Percentiles rank a stretch among this genome's conserved stretches.
These are phyloP conservation scores for Fusarium piperis DNA, from an alignment of 2,329 filamentous ascomycete genomes.

Conservation along the genomic window DNA sequence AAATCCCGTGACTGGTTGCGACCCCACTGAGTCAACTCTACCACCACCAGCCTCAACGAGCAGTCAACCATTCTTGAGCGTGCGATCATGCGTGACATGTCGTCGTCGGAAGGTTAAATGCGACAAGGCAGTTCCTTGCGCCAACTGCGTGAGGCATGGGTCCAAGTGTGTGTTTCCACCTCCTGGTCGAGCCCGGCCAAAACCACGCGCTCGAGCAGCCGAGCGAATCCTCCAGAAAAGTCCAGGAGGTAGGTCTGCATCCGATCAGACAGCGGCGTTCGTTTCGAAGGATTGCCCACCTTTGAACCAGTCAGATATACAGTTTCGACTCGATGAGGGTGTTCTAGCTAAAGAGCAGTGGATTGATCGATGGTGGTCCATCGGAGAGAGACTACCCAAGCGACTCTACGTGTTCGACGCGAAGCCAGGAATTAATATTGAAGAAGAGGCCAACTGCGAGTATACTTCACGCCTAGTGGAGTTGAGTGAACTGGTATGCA, in stretches of 20 bases:
- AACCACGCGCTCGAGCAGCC: neutral
- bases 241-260: neutral
- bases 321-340: neutral
- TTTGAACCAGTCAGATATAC: neutral
- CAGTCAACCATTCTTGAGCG: neutral
- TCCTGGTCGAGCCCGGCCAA: constrained; percentile 13
- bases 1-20: neutral
- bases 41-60: neutral
- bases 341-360: constrained; percentile 13
- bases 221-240: neutral
- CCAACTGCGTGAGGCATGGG: constrained; percentile 11
- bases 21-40: neutral
- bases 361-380: constrained; percentile 15
- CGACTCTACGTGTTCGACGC: constrained; percentile 4
- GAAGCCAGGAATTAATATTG: neutral
- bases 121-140: constrained; percentile 14
- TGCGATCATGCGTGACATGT: constrained; percentile 16
- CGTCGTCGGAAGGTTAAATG: constrained; percentile 20
- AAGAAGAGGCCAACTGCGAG: constrained; percentile 2
- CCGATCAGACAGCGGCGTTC: neutral
- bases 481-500: constrained; percentile 8
- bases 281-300: neutral
- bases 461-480: constrained; percentile 3
- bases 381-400: constrained; percentile 10
- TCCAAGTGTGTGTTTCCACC: constrained; percentile 12